These are phyloP conservation scores for Lachnellula willkommii DNA, from an alignment of 2,329 filamentous ascomycete genomes.

Conservation along the genomic window DNA sequence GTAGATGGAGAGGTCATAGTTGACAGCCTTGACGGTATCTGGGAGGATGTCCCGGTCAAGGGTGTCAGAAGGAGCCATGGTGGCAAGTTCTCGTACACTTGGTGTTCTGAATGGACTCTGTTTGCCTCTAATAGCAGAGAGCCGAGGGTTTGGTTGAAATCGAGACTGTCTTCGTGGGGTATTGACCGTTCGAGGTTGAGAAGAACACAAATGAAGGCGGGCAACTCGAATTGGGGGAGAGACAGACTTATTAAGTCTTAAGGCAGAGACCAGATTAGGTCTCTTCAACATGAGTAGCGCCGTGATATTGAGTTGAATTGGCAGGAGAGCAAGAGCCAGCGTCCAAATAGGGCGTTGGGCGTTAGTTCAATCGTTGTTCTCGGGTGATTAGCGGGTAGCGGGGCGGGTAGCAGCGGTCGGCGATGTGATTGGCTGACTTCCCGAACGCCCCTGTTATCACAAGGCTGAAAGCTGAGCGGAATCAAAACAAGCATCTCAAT, in stretches of 20 bases:
- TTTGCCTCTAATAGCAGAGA: neutral
- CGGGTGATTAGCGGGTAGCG: too few relatives aligned
- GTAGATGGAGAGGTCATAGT: constrained; percentile 79
- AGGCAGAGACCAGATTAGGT: neutral
- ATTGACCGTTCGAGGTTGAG: constrained; percentile 2
- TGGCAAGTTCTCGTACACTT: constrained; percentile 2
- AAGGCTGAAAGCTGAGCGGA: neutral
- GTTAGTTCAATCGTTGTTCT: too few relatives aligned
- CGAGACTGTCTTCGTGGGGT: neutral
- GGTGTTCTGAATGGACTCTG: neutral
- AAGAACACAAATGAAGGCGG: neutral
- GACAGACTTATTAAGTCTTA: neutral
- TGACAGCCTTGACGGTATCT: constrained; percentile 66
- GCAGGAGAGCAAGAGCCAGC: neutral
- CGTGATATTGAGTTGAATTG: neutral
- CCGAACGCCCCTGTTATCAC: neutral
- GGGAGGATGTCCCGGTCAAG: constrained; percentile 59
- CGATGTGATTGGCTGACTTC: constrained; percentile 5
- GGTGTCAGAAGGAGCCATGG: constrained; percentile 37
- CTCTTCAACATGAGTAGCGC: constrained; percentile 6
- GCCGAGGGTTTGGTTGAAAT: neutral
- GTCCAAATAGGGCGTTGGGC: neutral
- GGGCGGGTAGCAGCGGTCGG: too few relatives aligned
- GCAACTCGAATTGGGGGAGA: neutral
- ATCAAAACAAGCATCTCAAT: neutral